Evolutionary conservation across 192 early-diverging fungal genomes (phyloP).

Genomic region (Spinellus fusiger): DNA sequence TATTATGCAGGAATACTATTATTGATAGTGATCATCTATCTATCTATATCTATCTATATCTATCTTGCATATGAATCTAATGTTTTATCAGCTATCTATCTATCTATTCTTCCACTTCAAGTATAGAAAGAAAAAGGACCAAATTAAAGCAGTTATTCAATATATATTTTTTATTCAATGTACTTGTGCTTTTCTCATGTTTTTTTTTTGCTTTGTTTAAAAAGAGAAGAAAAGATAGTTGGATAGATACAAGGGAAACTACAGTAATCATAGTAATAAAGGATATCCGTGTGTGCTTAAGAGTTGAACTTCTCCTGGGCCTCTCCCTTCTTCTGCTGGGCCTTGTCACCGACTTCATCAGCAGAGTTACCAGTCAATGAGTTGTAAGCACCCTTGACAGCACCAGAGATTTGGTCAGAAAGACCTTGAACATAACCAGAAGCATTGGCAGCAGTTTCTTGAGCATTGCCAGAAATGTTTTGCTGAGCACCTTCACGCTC

Average conservation of each 20-base stretch:
- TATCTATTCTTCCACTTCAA: not conserved
- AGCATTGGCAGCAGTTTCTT: constrained; percentile 13
- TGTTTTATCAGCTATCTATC: not conserved
- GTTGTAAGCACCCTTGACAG: constrained; percentile 22
- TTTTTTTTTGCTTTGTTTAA: not conserved
- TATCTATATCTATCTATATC: too few species aligned
- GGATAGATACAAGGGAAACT: not conserved
- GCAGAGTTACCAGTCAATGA: constrained; percentile 6
- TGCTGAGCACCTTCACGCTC: constrained; percentile 27
- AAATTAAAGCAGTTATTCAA: not conserved
- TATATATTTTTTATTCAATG: not conserved
- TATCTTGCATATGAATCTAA: too few species aligned
- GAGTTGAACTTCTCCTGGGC: constrained; percentile 7
- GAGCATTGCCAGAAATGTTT: constrained; percentile 16
- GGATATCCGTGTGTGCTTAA: not conserved
- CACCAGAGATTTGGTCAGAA: constrained; percentile 19
- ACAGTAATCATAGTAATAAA: not conserved
- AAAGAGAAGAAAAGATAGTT: not conserved
- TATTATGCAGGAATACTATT: not conserved
- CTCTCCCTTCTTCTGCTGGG: constrained; percentile 17
- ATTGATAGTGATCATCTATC: not conserved
- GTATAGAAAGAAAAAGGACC: not conserved
- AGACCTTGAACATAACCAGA: constrained; percentile 24
- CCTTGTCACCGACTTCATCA: constrained; percentile 4
- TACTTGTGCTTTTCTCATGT: not conserved